These are phyloP conservation scores for Lachnellula subtilissima DNA, from an alignment of 2,329 filamentous ascomycete genomes.

Conservation along the genomic window DNA sequence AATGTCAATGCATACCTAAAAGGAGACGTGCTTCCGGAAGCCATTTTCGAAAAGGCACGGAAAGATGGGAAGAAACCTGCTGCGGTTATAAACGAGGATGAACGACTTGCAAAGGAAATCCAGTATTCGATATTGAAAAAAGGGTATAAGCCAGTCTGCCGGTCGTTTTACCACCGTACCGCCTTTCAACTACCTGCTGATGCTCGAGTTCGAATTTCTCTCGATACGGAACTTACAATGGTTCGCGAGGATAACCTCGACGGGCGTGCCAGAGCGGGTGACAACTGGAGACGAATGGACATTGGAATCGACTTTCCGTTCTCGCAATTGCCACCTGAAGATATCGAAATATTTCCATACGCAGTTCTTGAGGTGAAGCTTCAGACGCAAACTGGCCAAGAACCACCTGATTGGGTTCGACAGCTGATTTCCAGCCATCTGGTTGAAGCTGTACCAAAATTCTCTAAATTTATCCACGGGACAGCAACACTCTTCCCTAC, in stretches of 20 bases:
- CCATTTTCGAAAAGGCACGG: slow-evolving; percentile 93
- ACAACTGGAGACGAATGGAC: slow-evolving; percentile 96
- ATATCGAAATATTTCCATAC: slow-evolving; percentile 90
- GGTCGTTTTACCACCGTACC: slow-evolving; percentile 97
- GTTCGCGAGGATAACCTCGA: slow-evolving; percentile 92
- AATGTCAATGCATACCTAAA: slow-evolving; percentile 87
- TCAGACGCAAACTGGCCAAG: slow-evolving; percentile 91
- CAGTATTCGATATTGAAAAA: slow-evolving; percentile 90
- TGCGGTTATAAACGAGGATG: slow-evolving; percentile 85
- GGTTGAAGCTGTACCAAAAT: slow-evolving; percentile 98
- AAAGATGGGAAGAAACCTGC: slow-evolving; percentile 92
- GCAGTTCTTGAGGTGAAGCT: slow-evolving; percentile 96
- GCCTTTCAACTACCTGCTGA: slow-evolving; percentile 97
- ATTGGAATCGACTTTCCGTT: slow-evolving; percentile 97
- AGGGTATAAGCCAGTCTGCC: slow-evolving; percentile 80
- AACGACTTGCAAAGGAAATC: slow-evolving; percentile 83
- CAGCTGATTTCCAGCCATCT: slow-evolving; percentile 90
- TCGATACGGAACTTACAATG: slow-evolving; percentile 96
- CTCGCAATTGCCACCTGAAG: slow-evolving; percentile 75
- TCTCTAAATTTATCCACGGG: slow-evolving; percentile 98
- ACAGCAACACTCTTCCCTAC: slow-evolving; percentile 81
- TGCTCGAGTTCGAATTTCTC: slow-evolving; percentile 89
- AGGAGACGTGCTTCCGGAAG: slow-evolving; percentile 77
- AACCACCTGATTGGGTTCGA: slow-evolving; percentile 93
- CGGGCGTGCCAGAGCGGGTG: slow-evolving; percentile 66